These are phyloP conservation scores for Viola odorata DNA, from an alignment of 345 rosid genomes.

Conservation along the genomic window DNA sequence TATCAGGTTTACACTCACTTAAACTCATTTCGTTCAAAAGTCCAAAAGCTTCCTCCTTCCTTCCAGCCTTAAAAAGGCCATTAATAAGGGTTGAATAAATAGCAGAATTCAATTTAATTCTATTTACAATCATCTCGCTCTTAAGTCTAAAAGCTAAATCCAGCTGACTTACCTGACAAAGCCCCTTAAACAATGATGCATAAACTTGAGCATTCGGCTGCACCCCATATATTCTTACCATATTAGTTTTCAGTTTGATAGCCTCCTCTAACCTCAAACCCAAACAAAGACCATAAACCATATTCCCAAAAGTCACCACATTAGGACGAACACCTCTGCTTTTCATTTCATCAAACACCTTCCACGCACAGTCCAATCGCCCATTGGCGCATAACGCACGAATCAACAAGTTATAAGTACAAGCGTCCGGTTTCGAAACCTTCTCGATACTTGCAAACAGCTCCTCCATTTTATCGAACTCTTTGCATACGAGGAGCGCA, in stretches of 20 bases:
- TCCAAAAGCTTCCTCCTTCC: conserved; percentile 40
- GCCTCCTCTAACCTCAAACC: conserved; percentile 54
- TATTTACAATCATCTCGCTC: conserved; percentile 51
- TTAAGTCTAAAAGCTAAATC: conserved; percentile 51
- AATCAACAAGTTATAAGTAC: conserved; percentile 71
- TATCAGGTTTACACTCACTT: conserved; percentile 49
- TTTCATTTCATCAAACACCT: conserved; percentile 60
- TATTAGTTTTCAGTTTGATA: conserved; percentile 54
- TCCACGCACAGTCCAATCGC: conserved; percentile 42
- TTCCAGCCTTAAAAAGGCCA: conserved; percentile 47
- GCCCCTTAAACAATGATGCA: conserved; percentile 48
- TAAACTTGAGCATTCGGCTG: conserved; percentile 38
- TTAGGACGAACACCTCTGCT: conserved; percentile 44
- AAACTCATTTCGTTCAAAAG: conserved; percentile 57
- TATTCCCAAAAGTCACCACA: conserved; percentile 48
- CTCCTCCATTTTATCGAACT: conserved; percentile 38
- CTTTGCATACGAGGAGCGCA: conserved; percentile 38
- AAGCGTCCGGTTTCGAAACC: conserved; percentile 48
- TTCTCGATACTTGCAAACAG: conserved; percentile 32
- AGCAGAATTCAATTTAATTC: conserved; percentile 39
- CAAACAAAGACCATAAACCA: conserved; percentile 51
- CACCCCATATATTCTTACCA: conserved; percentile 38
- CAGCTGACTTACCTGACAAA: conserved; percentile 43
- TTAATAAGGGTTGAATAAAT: conserved; percentile 53
- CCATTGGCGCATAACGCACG: conserved; percentile 31